Conservation (phyloP, 352 stramenopile species). For the Phytophthora capsici region DNA sequence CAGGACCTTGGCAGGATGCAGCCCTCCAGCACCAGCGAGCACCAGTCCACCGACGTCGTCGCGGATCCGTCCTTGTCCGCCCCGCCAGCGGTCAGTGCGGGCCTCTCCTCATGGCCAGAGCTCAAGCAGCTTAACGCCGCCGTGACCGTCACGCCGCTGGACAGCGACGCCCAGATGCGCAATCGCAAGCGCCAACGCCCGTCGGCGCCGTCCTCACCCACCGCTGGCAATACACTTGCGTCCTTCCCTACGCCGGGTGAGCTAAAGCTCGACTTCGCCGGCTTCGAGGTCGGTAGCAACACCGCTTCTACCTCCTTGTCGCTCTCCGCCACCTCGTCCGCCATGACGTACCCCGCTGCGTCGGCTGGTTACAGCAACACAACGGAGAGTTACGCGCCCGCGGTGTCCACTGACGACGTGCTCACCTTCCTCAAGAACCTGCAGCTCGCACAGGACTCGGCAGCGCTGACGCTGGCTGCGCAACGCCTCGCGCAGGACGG, state of each 20-base stretch:
- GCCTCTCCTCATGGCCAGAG: slow-evolving; percentile 37
- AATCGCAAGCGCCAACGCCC: slow-evolving; percentile 48
- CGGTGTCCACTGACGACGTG: slow-evolving; percentile 38
- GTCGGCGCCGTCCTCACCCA: slow-evolving; percentile 18
- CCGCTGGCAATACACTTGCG: slow-evolving; percentile 4
- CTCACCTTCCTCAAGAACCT: slow-evolving; percentile 60
- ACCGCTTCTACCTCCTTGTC: slow-evolving; percentile 16
- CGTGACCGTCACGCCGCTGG: slow-evolving; percentile 39
- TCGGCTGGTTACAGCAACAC: slow-evolving; percentile 15
- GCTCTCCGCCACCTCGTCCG: slow-evolving; percentile 20
- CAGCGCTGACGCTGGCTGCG: slow-evolving; percentile 37
- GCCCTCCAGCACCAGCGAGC: slow-evolving; percentile 5
- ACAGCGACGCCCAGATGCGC: slow-evolving; percentile 34
- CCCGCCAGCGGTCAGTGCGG: slow-evolving; percentile 4
- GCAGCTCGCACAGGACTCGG: slow-evolving; percentile 44
- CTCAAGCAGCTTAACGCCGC: slow-evolving; percentile 37
- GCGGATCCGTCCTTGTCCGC: slow-evolving; percentile 15
- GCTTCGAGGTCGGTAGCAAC: slow-evolving; percentile 46
- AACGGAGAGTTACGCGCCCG: slow-evolving; percentile 18
- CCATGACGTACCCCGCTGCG: slow-evolving; percentile 20
- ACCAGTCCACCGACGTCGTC: slow-evolving; percentile 14
- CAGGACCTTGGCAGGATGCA: slow-evolving; percentile 22
- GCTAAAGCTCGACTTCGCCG: slow-evolving; percentile 71
- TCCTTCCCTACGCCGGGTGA: slow-evolving; percentile 46
- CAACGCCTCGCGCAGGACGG: slow-evolving; percentile 56